Evolutionary conservation across 2,329 filamentous ascomycete genomes (phyloP).

Genomic region (Aspergillus viridinutans): DNA sequence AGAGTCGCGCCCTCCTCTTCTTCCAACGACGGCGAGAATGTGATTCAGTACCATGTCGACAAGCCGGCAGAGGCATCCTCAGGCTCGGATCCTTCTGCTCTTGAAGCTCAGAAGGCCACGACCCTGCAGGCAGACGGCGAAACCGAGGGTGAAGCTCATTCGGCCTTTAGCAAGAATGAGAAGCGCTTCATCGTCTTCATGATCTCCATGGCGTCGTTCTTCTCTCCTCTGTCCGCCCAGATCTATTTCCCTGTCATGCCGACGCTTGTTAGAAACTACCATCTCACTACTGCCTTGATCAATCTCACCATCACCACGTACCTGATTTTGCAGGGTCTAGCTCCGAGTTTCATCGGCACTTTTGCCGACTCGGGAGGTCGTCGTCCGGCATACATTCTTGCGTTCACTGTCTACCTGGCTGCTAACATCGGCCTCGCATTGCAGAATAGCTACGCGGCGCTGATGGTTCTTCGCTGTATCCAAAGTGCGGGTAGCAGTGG

Average conservation of each 20-base stretch:
- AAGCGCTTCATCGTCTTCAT: slow-evolving; percentile 37
- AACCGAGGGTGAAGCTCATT: slow-evolving; percentile 14
- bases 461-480: slow-evolving; percentile 40
- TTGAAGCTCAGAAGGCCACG: slow-evolving; percentile 2
- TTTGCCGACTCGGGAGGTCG: slow-evolving; percentile 41
- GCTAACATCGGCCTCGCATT: slow-evolving; percentile 41
- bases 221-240: slow-evolving; percentile 39
- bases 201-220: slow-evolving; percentile 39
- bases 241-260: slow-evolving; percentile 47
- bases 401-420: slow-evolving; percentile 38
- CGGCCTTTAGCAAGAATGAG: slow-evolving; percentile 27
- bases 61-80: not conserved
- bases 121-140: not conserved
- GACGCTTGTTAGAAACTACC: slow-evolving; percentile 38
- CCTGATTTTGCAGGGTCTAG: slow-evolving; percentile 43
- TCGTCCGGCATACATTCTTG: slow-evolving; percentile 35
- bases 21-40: not conserved
- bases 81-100: not conserved
- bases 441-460: slow-evolving; percentile 33
- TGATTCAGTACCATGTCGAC: not conserved
- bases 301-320: slow-evolving; percentile 47
- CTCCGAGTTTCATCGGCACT: slow-evolving; percentile 41
- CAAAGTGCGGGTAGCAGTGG: slow-evolving; percentile 43
- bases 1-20: not conserved
- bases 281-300: slow-evolving; percentile 36